phyloP scores from a whole-genome alignment of 164 flowering plant genomes.

The Cinnamomum chago region DNA sequence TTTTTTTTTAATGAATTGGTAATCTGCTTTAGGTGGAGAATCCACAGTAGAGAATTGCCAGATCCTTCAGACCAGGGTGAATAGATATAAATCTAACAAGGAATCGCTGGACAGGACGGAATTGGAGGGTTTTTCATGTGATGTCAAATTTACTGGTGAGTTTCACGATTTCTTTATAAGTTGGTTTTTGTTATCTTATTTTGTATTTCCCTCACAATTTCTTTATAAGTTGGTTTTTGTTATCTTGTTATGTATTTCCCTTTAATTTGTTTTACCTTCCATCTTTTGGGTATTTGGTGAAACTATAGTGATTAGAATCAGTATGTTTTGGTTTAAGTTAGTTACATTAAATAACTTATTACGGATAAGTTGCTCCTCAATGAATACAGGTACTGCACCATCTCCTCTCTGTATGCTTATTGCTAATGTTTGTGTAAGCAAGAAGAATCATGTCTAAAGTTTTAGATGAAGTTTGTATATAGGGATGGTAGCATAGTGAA shows the following conservation, averaged over 20 bases:
- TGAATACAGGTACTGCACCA: no score
- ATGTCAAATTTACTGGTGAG: slow-evolving; percentile 77
- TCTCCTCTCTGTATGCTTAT: no score
- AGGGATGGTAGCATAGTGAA: no score
- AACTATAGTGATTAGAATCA: no score
- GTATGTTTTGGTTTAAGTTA: no score
- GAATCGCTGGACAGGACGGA: slow-evolving; percentile 40
- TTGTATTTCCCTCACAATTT: neutral
- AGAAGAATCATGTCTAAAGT: no score
- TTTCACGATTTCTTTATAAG: neutral
- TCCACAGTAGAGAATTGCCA: slow-evolving; percentile 80
- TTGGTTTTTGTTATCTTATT: neutral
- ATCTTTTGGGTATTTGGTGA: neutral
- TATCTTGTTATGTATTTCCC: neutral
- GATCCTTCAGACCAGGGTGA: slow-evolving; percentile 93
- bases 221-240: neutral
- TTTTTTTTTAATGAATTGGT: neutral
- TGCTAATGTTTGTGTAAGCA: no score
- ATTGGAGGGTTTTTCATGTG: slow-evolving; percentile 81
- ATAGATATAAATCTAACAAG: slow-evolving; percentile 73
- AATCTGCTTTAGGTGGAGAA: slow-evolving; percentile 66
- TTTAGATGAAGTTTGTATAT: no score
- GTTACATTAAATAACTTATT: no score
- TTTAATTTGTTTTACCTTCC: neutral
- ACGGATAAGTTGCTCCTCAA: no score